Base-by-base conservation (phyloP, 2,329 filamentous ascomycete genomes). In the Penicillium frequentans region DNA sequence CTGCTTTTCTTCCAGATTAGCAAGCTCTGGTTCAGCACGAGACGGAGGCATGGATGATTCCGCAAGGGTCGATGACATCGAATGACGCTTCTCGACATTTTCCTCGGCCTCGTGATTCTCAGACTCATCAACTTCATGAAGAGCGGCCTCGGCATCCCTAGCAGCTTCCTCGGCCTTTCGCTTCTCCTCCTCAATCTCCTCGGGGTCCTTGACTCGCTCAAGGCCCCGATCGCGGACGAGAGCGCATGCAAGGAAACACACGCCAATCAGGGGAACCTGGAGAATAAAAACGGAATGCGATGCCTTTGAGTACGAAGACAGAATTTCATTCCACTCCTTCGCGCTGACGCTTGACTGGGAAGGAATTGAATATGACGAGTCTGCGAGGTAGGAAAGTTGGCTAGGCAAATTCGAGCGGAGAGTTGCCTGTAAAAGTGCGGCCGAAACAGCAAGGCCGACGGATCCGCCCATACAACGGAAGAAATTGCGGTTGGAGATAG, bases 401-500 rank as follows among this genome's bases (percentile, higher is more conserved):
- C 57, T 48, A 1, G 78, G 77, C 5, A 82, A 67, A n/a, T 75
- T 70, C 35, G 66, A 74, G 56, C 65, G 73, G 21, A 75, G 64
- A 4, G 68, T 69, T 3, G 72, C 70, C 37, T 75, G 73, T 35
- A 82, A 70, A 2, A 86, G 72, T 2, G 83, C 82, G 1, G 83
- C 83, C 0, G 81, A 83, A 9, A 86, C 73, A 0, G 84, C 84
- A 0, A 88, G 77, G 0, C 85, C 85, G 14, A 81, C 76, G 1
- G 84, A 77, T 24, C 84, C 85, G 10, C 86, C 85, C 3, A 84
- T 73, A 47, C 80, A 82, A 8, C 86, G 81, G 58, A 87, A 77
- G 66, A 88, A 88, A 62, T 88, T 88, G 1, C 86, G 78, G 51
- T 82, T 81, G 2, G 83, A 84, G 35, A 86, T 87, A 21, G 86